Percentiles rank a stretch among this genome's conserved stretches.
Evolutionary conservation across 1,284 basidiomycete genomes (phyloP).

Genomic region (Trichosporon sp.): DNA sequence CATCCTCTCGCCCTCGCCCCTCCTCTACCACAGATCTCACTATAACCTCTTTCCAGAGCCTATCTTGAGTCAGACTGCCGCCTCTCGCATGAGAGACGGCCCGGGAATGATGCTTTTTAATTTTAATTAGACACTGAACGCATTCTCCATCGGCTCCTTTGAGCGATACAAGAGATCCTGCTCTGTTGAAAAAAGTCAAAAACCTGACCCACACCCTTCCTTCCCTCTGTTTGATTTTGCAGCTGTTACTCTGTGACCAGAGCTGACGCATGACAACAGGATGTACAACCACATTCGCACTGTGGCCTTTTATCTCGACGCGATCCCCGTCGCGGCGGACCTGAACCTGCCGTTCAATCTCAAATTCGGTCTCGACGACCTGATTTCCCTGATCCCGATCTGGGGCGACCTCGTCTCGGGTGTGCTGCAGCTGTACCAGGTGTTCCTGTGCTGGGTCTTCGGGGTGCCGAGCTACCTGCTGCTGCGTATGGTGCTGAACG

Average conservation of each 20-base stretch:
- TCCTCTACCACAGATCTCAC: slow-evolving; percentile 6
- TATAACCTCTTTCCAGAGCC: slow-evolving; percentile 5
- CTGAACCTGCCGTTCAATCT: slow-evolving; percentile 50
- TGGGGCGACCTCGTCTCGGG: slow-evolving; percentile 48
- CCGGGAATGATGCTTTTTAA: slow-evolving; percentile 8
- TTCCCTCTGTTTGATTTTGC: too few relatives aligned
- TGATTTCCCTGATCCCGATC: slow-evolving; percentile 49
- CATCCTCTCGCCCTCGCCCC: not conserved
- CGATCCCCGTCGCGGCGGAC: slow-evolving; percentile 46
- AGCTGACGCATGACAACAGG: slow-evolving; percentile 19
- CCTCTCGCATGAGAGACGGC: not conserved
- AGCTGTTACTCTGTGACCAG: not conserved
- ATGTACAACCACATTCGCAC: slow-evolving; percentile 49
- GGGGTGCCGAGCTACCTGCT: slow-evolving; percentile 36
- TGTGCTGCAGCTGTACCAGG: slow-evolving; percentile 47
- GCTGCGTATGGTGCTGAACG: slow-evolving; percentile 45
- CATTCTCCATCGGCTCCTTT: slow-evolving; percentile 10
- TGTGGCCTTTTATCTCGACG: slow-evolving; percentile 48
- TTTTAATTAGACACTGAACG: slow-evolving; percentile 8
- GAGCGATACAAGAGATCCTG: not conserved
- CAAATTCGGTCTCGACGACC: slow-evolving; percentile 48
- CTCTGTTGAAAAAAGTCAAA: not conserved
- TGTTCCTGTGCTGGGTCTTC: slow-evolving; percentile 46
- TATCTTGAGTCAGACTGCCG: not conserved
- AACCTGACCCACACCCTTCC: not conserved